These are phyloP conservation scores for Massospora cicadina DNA, from an alignment of 371 early-diverging fungal species.

Conservation along the genomic window DNA sequence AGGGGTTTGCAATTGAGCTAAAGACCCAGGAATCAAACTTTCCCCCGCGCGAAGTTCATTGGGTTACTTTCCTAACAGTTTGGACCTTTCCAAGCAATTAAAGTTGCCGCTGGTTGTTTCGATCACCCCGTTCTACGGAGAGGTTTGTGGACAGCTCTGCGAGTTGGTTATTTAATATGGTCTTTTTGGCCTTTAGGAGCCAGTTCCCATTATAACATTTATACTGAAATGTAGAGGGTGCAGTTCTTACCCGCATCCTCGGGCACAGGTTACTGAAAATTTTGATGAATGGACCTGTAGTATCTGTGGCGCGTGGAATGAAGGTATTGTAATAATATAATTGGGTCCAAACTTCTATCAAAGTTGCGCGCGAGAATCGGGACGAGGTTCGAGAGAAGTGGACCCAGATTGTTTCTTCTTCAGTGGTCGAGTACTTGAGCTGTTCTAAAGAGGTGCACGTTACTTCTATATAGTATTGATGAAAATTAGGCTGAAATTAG, in stretches of 20 bases:
- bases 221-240: not conserved
- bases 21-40: not conserved
- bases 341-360: not conserved
- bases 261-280: not conserved
- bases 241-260: not conserved
- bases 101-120: not conserved
- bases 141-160: not conserved
- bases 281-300: not conserved
- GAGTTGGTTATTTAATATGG: not conserved
- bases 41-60: not conserved
- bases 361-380: not conserved
- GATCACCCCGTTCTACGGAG: not conserved
- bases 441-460: too few species aligned
- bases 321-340: not conserved
- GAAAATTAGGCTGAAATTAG: too few species aligned
- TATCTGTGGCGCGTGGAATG: not conserved
- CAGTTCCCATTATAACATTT: not conserved
- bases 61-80: not conserved
- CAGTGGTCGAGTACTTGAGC: not conserved
- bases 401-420: not conserved
- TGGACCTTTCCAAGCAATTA: not conserved
- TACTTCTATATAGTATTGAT: too few species aligned
- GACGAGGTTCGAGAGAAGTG: not conserved
- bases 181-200: not conserved
- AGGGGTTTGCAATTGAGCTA: not conserved